phyloP scores from a whole-genome alignment of 2,329 filamentous ascomycete species.

The Colletotrichum abscissum region DNA sequence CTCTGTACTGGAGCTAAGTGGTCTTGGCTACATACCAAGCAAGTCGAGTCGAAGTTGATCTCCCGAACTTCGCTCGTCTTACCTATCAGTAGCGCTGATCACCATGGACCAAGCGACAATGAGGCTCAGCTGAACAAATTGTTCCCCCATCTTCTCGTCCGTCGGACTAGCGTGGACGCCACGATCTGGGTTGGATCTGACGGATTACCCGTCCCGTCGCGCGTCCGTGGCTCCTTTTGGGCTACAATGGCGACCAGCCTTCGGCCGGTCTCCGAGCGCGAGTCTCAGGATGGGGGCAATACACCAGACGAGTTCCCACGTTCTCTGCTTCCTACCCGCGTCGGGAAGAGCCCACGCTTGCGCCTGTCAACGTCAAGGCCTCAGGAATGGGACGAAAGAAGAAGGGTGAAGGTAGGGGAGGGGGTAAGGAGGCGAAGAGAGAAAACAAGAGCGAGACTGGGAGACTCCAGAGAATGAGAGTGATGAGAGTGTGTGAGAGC shows the following conservation, averaged over 20 bases:
- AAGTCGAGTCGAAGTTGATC: neutral
- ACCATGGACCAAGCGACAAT: neutral
- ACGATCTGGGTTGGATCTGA: neutral
- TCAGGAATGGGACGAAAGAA: conserved; percentile 28
- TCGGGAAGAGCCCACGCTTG: neutral
- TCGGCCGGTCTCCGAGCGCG: conserved; percentile 21
- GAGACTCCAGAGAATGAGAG: neutral
- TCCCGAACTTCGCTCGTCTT: neutral
- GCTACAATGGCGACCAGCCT: conserved; percentile 6
- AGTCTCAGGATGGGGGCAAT: neutral
- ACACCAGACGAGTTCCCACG: conserved; percentile 25
- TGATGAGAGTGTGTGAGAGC: neutral
- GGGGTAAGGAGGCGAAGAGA: neutral
- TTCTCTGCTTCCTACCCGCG: conserved; percentile 11
- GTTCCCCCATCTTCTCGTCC: conserved; percentile 9
- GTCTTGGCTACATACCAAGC: neutral
- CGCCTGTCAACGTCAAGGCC: conserved; percentile 30
- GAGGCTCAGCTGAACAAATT: conserved; percentile 4
- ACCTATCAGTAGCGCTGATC: conserved; percentile 17
- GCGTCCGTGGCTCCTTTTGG: conserved; percentile 14
- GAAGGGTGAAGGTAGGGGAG: neutral
- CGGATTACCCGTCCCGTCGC: neutral
- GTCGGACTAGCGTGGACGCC: neutral
- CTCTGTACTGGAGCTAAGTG: neutral
- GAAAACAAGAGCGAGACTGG: neutral